Evolutionary conservation across 768 basidiomycete species (phyloP), one percentile per base, ranked within the genome.

Genomic region (Gloeopeniophorella convolvens): DNA sequence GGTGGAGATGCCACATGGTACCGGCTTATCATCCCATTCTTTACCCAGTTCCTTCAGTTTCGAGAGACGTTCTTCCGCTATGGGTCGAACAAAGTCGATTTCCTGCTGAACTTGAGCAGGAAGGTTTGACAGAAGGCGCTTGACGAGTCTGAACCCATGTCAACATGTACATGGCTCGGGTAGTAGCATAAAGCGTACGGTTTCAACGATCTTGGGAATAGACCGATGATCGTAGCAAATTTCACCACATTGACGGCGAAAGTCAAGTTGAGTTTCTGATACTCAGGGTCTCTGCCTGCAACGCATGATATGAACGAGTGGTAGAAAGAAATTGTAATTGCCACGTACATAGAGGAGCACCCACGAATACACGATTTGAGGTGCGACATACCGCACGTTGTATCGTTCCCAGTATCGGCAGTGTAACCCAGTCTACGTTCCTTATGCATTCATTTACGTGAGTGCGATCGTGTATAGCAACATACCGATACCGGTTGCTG

Each of bases 291-390:
- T 12, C 66, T 60, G 44, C 68, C 67, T 68, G 33, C 7, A 7
- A 45, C 16, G 15, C 16, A 12, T 31, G 20, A 27, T 7, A 21
- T 28, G 9, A 7, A 42, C 10, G n/a, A 12, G 12, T 4, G 27
- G 23, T 30, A 26, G 20, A 15, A 7, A 28, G 11, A 28, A 13
- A 31, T 32, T 23, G n/a, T 5, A 16, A 12, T 16, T 12, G 13
- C 10, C 26, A 55, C 66, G 39, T 43, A 72, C 70, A 70, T 0
- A 64, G 33, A 16, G 66, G 65, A 8, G 60, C 31, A 5, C 69
- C 69, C 1, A 71, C 63, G 42, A 70, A 70, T 31, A 66, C 48
- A 2, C 70, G 65, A 44, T 63, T 70, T 15, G 60, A 58, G 5
- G 60, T 56, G 4, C 64, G 58, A 3, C 60, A 61, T 4, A 68